Base-by-base conservation (phyloP, 1,139 yeast species). In the Suhomyces yuchorum region DNA sequence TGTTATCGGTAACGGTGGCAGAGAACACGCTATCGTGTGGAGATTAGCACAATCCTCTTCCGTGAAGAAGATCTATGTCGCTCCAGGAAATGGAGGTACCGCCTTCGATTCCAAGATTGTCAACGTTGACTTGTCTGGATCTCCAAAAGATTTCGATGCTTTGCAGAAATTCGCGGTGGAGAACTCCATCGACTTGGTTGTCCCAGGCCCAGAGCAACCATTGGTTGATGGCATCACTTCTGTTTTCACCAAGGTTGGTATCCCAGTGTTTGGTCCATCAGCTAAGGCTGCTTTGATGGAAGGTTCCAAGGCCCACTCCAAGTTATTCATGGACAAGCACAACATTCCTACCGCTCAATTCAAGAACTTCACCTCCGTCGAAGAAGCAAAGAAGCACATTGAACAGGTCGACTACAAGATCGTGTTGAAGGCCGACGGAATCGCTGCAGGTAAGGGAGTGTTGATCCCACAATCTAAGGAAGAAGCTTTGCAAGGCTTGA, bases 161-260 rank as follows among this genome's bases (percentile, higher is more conserved):
- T 80, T 81, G 53, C 84, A 79, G 48, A 67, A 80, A 51, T 90
- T 91, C 67, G 96, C 97, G 8, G 65, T 75, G n/a, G 80, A 81
- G 37, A 74, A 92, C 51, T 61, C 78, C 8, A 78, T 95, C 50
- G 80, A 77, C 46, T 77, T 95, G 54, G 99, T 91, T 11, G 78
- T 95, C 44, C 99, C 99, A 34, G 99, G 99, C 38, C 99, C 99
- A n/a, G 99, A 95, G 71, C 97, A 91, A 69, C 99, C 99, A 37
- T 77, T 95, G 54, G 97, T 93, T 36, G 98, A 93, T 62, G 99
- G 99, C 41, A 84, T 93, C 51, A 70, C 92, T 32, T 71, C 84
- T 19, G 73, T 76, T 44, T 92, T 93, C 77, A 69, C 74, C 49
- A 77, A 76, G 48, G 86, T 87, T 48, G 99, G 99, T 56, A 85